Evolutionary conservation across 345 rosid genomes (phyloP).

Genomic region (Lagerstroemia speciosa): DNA sequence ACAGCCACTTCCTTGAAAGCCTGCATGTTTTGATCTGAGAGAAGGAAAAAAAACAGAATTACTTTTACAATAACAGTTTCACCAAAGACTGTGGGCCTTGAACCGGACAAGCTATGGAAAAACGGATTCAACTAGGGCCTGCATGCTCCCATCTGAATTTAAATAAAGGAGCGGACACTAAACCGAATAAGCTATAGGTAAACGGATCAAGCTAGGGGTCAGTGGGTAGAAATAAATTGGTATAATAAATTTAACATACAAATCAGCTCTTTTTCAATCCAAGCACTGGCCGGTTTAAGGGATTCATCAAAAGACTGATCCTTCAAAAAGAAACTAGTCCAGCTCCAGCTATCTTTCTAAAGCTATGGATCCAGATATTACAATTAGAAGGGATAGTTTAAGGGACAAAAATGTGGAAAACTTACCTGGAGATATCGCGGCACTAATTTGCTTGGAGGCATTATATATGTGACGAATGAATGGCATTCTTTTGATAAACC

Average conservation of each 20-base stretch:
- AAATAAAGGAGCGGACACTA: not conserved
- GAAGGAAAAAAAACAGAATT: not conserved
- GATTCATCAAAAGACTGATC: too few species aligned
- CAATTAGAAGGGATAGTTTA: not conserved
- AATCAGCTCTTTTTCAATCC: too few species aligned
- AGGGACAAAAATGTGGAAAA: not conserved
- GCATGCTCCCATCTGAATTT: too few species aligned
- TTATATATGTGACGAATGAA: conserved; percentile 93
- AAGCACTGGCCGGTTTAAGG: too few species aligned
- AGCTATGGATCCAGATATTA: not conserved
- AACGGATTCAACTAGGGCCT: too few species aligned
- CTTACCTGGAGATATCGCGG: conserved; percentile 97
- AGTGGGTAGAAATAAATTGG: too few species aligned
- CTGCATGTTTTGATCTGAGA: conserved; percentile 82
- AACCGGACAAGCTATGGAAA: too few species aligned
- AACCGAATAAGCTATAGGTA: not conserved
- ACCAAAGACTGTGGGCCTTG: not conserved
- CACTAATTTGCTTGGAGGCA: conserved; percentile 97
- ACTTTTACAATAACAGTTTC: not conserved
- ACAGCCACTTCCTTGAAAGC: conserved; percentile 99
- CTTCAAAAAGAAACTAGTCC: too few species aligned
- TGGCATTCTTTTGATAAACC: conserved; percentile 99
- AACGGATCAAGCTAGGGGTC: not conserved
- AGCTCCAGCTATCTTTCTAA: too few species aligned
- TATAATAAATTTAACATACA: too few species aligned